phyloP scores from a whole-genome alignment of 2,329 filamentous ascomycete species.

The Cladosporium cucumerinum region DNA sequence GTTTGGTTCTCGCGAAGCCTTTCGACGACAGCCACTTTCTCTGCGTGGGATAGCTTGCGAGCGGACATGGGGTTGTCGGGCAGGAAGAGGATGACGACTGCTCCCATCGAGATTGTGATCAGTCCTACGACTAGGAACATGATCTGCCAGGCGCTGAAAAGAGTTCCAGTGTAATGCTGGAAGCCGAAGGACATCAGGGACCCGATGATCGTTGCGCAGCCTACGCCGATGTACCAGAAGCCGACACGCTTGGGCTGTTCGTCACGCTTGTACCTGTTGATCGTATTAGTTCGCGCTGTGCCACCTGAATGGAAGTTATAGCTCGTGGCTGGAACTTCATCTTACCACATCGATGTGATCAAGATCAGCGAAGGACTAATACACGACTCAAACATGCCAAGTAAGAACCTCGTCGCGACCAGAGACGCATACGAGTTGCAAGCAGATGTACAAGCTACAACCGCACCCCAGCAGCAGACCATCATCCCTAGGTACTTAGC shows the following conservation, averaged over 20 bases:
- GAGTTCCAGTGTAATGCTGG: conserved; percentile 24
- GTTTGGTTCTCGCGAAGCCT: conserved; percentile 44
- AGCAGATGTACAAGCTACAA: conserved; percentile 52
- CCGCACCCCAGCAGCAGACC: conserved; percentile 52
- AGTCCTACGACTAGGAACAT: conserved; percentile 30
- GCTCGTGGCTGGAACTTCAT: not conserved
- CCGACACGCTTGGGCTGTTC: conserved; percentile 20
- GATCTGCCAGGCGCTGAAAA: conserved; percentile 20
- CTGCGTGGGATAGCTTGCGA: conserved; percentile 54
- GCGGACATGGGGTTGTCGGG: conserved; percentile 62
- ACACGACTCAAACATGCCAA: conserved; percentile 55
- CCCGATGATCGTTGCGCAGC: conserved; percentile 36
- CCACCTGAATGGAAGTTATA: no score
- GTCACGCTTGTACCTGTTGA: conserved; percentile 17
- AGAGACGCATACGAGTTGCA: conserved; percentile 50
- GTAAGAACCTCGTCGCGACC: conserved; percentile 53
- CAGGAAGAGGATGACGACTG: conserved; percentile 55
- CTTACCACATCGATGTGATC: conserved; percentile 50
- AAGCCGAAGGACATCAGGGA: conserved; percentile 34
- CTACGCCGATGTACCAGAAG: conserved; percentile 21
- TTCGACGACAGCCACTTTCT: conserved; percentile 58
- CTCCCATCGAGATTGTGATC: conserved; percentile 50
- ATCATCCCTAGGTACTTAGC: conserved; percentile 57
- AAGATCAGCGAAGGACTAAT: conserved; percentile 52
- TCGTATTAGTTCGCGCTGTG: no score